Evolutionary conservation across 2,329 filamentous ascomycete species (phyloP).

Genomic region (Calonectria pauciramosa): DNA sequence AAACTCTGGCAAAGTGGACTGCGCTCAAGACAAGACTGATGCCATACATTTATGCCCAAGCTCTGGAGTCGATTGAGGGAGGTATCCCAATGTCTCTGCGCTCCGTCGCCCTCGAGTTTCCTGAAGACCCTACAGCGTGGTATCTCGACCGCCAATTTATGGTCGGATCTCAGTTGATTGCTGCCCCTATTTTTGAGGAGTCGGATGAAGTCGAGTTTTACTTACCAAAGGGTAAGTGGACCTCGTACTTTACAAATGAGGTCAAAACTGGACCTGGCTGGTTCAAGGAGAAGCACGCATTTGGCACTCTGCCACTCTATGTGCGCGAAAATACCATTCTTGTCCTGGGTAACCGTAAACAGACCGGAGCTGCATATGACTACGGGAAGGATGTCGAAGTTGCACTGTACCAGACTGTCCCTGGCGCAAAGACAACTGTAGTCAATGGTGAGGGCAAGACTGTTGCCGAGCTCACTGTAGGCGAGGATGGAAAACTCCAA

Average conservation of each 20-base stretch:
- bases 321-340: conserved; percentile 67
- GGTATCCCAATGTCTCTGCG: conserved; percentile 75
- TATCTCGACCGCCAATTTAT: conserved; percentile 80
- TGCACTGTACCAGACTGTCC: conserved; percentile 57
- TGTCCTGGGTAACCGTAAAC: conserved; percentile 57
- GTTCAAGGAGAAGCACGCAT: conserved; percentile 72
- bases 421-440: conserved; percentile 58
- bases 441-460: conserved; percentile 58
- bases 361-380: conserved; percentile 61
- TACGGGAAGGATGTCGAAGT: conserved; percentile 63
- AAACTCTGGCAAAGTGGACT: conserved; percentile 61
- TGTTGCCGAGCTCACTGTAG: conserved; percentile 57
- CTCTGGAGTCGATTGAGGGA: conserved; percentile 55
- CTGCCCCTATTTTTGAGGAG: conserved; percentile 75
- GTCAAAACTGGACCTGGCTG: conserved; percentile 65
- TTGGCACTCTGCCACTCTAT: conserved; percentile 70
- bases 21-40: conserved; percentile 65
- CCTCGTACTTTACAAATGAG: conserved; percentile 63
- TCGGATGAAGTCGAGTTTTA: conserved; percentile 77
- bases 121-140: conserved; percentile 77
- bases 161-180: conserved; percentile 75
- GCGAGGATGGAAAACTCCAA: conserved; percentile 54
- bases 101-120: conserved; percentile 78
- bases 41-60: conserved; percentile 65
- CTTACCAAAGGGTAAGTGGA: conserved; percentile 64